Percentiles rank a stretch among this genome's conserved stretches.
phyloP scores from a whole-genome alignment of 2,329 filamentous ascomycete species.

The Penicillium sp. region DNA sequence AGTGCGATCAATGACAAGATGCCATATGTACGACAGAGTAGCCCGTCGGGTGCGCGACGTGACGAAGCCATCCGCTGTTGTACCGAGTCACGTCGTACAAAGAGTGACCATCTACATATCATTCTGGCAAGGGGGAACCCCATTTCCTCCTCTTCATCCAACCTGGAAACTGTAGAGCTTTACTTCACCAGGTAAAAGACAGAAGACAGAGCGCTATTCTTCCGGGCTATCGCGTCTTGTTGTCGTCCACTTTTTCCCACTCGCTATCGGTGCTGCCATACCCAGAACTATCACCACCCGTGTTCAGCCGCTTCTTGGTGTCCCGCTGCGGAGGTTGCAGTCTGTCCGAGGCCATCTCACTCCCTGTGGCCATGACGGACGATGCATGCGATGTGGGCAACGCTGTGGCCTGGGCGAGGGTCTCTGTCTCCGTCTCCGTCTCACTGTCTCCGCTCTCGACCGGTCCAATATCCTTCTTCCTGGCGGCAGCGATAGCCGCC shows the following conservation, averaged over 20 bases:
- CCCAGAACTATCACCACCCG: conserved; percentile 47
- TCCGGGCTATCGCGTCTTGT: conserved; percentile 7
- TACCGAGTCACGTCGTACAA: too few relatives aligned
- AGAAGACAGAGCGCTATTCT: neutral
- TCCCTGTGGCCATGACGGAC: conserved; percentile 13
- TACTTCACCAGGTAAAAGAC: too few relatives aligned
- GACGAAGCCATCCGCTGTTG: too few relatives aligned
- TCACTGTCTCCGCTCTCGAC: conserved; percentile 39
- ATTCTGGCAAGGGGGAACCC: too few relatives aligned
- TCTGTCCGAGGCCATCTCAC: conserved; percentile 24
- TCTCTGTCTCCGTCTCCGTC: conserved; percentile 42
- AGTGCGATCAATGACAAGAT: too few relatives aligned
- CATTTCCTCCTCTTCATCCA: too few relatives aligned
- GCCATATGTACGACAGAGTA: too few relatives aligned
- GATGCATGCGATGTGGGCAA: conserved; percentile 5
- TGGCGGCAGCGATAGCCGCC: conserved; percentile 23
- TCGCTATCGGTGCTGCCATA: conserved; percentile 82
- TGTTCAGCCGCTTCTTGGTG: conserved; percentile 42
- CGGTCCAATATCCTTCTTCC: conserved; percentile 29
- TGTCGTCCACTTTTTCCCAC: conserved; percentile 82
- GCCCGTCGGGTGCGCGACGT: too few relatives aligned
- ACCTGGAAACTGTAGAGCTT: too few relatives aligned
- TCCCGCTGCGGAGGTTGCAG: conserved; percentile 46
- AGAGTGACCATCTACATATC: too few relatives aligned
- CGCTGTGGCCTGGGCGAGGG: conserved; percentile 17